phyloP scores from a whole-genome alignment of 2,329 filamentous ascomycete genomes.

The Fusarium sarcochroum region DNA sequence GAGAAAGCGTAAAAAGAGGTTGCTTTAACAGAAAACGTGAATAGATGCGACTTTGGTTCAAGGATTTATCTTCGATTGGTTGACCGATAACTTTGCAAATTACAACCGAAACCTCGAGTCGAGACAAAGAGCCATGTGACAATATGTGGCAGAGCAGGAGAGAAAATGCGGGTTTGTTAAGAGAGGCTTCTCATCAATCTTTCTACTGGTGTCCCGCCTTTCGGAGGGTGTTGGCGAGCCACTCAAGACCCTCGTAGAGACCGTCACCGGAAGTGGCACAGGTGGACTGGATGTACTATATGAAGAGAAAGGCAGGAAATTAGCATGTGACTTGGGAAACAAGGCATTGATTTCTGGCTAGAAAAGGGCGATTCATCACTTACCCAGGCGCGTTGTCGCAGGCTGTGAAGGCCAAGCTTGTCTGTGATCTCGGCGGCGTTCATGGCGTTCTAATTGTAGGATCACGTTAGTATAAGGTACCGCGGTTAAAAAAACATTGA shows the following conservation, averaged over 20 bases:
- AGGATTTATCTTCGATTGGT: slow-evolving; percentile 69
- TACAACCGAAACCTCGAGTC: slow-evolving; percentile 69
- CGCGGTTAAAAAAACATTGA: slow-evolving; percentile 13
- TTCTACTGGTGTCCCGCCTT: slow-evolving; percentile 78
- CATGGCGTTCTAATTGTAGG: slow-evolving; percentile 86
- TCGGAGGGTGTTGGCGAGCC: slow-evolving; percentile 86
- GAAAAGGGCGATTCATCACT: slow-evolving; percentile 57
- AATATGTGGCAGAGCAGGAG: slow-evolving; percentile 59
- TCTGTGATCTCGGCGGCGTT: slow-evolving; percentile 99
- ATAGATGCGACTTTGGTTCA: slow-evolving; percentile 53
- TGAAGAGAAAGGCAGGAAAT: slow-evolving; percentile 34
- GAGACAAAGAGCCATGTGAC: slow-evolving; percentile 57
- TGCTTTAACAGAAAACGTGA: slow-evolving; percentile 47
- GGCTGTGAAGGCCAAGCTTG: slow-evolving; percentile 98
- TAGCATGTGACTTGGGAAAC: slow-evolving; percentile 37
- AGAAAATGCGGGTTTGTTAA: slow-evolving; percentile 53
- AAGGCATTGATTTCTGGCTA: background rate
- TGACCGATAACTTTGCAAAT: slow-evolving; percentile 68
- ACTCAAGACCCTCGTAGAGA: slow-evolving; percentile 99
- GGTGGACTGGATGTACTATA: slow-evolving; percentile 98
- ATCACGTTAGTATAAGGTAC: slow-evolving; percentile 37
- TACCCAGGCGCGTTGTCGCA: slow-evolving; percentile 99
- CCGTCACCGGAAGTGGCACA: slow-evolving; percentile 99
- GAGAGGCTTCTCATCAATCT: slow-evolving; percentile 52
- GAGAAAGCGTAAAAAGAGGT: slow-evolving; percentile 44